These are phyloP conservation scores for Debaryomyces prosopidis DNA, from an alignment of 805 yeast genomes.

Conservation along the genomic window DNA sequence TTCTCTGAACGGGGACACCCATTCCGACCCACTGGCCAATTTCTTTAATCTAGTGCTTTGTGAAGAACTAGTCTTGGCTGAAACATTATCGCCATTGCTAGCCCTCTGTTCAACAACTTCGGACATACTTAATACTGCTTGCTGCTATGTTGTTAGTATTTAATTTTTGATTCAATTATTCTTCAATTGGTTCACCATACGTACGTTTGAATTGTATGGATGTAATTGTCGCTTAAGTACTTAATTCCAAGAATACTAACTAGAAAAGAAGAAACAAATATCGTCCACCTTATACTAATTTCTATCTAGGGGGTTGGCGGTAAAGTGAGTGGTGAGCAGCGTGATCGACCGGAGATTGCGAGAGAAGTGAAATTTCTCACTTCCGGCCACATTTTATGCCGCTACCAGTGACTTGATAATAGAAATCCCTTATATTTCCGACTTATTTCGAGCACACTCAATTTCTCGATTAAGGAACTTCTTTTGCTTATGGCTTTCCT, in stretches of 20 bases:
- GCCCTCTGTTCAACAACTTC: slow-evolving; percentile 15
- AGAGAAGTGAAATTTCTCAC: background rate
- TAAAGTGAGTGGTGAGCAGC: background rate
- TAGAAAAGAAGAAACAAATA: background rate
- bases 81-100: slow-evolving; percentile 7
- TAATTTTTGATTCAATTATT: too few species aligned
- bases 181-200: too few species aligned
- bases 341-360: slow-evolving; percentile 1
- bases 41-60: slow-evolving; percentile 24
- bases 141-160: background rate
- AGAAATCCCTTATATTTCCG: background rate
- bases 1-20: slow-evolving; percentile 46
- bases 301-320: background rate
- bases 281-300: background rate
- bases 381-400: too few species aligned
- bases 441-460: background rate
- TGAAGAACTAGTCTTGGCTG: slow-evolving; percentile 6
- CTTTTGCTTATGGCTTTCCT: slow-evolving; percentile 9
- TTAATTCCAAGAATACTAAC: too few species aligned
- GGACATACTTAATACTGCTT: slow-evolving; percentile 12
- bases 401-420: too few species aligned
- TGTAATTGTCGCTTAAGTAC: too few species aligned
- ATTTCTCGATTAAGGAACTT: background rate
- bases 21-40: slow-evolving; percentile 30
- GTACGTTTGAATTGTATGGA: too few species aligned